Percentiles rank a stretch among this genome's conserved stretches.
phyloP scores from a whole-genome alignment of 495 filamentous ascomycete genomes.

The Penicillium robsamsonii region DNA sequence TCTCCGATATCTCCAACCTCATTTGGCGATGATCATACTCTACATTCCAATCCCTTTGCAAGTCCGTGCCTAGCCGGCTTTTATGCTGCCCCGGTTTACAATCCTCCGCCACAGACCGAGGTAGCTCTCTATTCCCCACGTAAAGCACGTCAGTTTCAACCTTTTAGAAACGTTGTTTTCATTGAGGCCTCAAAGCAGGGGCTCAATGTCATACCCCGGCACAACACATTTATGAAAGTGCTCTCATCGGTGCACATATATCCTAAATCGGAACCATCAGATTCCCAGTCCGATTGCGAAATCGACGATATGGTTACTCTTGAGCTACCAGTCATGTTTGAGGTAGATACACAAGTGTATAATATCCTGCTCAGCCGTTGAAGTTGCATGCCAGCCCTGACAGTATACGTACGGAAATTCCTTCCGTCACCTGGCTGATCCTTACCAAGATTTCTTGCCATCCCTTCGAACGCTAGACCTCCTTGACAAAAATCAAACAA shows the following conservation, averaged over 20 bases:
- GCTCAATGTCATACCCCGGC: not conserved
- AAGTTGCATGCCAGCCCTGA: slow-evolving; percentile 13
- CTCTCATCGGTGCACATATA: not conserved
- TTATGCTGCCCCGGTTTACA: not conserved
- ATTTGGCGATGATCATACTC: not conserved
- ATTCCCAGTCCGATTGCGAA: not conserved
- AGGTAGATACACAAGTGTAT: not conserved
- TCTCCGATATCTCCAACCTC: slow-evolving; percentile 5
- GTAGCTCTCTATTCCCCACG: slow-evolving; percentile 7
- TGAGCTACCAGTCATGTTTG: not conserved
- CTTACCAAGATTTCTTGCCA: slow-evolving; percentile 2
- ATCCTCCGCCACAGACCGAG: slow-evolving; percentile 10
- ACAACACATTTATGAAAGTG: not conserved
- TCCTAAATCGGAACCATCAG: not conserved
- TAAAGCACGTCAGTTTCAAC: slow-evolving; percentile 8
- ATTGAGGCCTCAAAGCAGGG: not conserved
- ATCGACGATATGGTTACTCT: not conserved
- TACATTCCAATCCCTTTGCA: slow-evolving; percentile 16
- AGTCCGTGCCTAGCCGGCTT: slow-evolving; percentile 10
- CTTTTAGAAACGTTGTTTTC: slow-evolving; percentile 1
- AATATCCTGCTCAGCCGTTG: not conserved
- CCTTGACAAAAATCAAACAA: slow-evolving; percentile 13
- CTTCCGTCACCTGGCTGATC: slow-evolving; percentile 13
- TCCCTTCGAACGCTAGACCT: slow-evolving; percentile 8
- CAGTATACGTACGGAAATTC: slow-evolving; percentile 8